Base-by-base conservation (phyloP, 805 yeast species). In the Wickerhamomyces rabaulensis region DNA sequence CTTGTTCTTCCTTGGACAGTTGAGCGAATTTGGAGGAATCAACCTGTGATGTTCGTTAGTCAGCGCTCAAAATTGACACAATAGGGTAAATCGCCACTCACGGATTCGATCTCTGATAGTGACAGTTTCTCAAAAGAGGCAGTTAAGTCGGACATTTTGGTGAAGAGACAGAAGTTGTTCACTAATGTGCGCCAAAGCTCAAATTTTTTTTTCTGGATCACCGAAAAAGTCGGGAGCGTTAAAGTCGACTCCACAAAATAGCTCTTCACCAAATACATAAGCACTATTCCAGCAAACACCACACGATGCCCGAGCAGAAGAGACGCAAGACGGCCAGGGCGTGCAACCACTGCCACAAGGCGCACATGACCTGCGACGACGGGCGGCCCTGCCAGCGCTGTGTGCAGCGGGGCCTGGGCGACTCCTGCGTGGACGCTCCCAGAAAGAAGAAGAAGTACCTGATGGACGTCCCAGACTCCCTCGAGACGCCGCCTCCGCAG, bases 331-430 rank as follows among this genome's bases (percentile, higher is more conserved):
- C 94, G 0, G 73, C 82, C 8, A 73, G 95, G 47, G 98, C 99
- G 6, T 92, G 99, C 56, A 78, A 79, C 37, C 94, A 91, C 66
- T 92, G 99, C 61, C 90, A 91, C 50, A 79, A 81, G 56, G 87
- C 95, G 2, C 99, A 92, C 63, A 79, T 91, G 73, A 87, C 97
- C 0, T 92, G 99, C 64, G 97, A 91, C 56, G 78, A 82, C 22
- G 63, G 64, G 61, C 78, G 96, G 35, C 96, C 96, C 0, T 92
- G 99, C 58, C 74, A 75, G 45, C 65, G 96, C 42, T 92, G 99
- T 64, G 63, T 84, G 3, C 72, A 71, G 25, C 73, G 89, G 57
- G 92, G 91, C 0, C 66, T 89, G 15, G 76, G 74, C 2, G 76
- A 69, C 15, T 72, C 87, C 0, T 92, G 98, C 67, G 79, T 78